Evolutionary conservation across 345 rosid species (phyloP).

Genomic region (Gossypium turneri): DNA sequence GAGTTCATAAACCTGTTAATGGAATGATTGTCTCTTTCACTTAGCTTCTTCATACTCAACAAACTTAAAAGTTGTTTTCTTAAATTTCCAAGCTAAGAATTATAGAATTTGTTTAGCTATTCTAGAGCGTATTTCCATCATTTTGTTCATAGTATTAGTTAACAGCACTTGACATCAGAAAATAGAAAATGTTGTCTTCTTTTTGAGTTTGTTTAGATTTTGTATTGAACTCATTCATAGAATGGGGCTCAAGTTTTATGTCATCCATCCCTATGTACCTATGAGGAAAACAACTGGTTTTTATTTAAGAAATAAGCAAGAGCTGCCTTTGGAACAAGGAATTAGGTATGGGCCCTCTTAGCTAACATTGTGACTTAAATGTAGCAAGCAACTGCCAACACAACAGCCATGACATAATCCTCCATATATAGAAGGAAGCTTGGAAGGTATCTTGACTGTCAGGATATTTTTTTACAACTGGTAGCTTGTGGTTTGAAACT

Average conservation of each 20-base stretch:
- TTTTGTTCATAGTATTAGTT: not conserved
- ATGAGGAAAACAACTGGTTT: not conserved
- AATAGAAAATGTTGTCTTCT: not conserved
- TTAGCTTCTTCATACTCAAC: too few relatives aligned
- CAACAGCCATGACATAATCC: conserved; percentile 27
- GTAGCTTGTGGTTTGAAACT: not conserved
- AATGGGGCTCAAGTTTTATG: too few relatives aligned
- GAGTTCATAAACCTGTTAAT: conserved; percentile 9
- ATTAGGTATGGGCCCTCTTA: not conserved
- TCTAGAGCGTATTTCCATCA: not conserved
- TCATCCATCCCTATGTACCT: too few relatives aligned
- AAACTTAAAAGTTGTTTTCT: not conserved
- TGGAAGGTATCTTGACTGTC: not conserved
- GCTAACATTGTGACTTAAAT: conserved; percentile 28
- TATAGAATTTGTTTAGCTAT: not conserved
- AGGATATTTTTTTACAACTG: not conserved
- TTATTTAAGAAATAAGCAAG: not conserved
- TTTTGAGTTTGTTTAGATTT: not conserved
- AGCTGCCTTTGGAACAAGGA: too few relatives aligned
- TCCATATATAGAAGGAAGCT: conserved; percentile 10
- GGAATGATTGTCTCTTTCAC: not conserved
- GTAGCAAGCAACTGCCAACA: conserved; percentile 33
- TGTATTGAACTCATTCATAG: not conserved
- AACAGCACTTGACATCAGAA: not conserved
- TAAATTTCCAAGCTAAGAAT: not conserved